Base-by-base conservation (phyloP, 140 eudicot genomes). In the Ambrosia hybrid region DNA sequence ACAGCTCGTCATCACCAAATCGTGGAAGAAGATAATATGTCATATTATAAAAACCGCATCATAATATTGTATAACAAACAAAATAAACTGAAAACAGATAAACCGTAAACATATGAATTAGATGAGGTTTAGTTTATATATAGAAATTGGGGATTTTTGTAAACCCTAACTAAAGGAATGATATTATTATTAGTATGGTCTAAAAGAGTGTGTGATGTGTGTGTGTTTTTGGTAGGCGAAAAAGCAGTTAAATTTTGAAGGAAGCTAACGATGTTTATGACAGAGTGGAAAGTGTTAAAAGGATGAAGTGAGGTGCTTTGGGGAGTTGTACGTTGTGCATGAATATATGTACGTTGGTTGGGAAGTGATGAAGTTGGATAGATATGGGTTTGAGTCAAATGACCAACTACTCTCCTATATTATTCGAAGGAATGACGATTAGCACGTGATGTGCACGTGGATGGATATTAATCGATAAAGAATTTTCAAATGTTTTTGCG, bases 191-290 rank as follows among this genome's bases (percentile, higher is more conserved):
- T 2, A 30, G 34, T 30, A 6, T 73, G 76, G 57, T 69, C 48
- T 14, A 60, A 76, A 74, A 76, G 71, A 51, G 73, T 51, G 39
- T 77, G 67, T 41, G 67, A 59, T 13, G 76, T 67, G 78, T 52
- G 82, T 70, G 59, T 55, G 83, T 72, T 49, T 75, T 72, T 67
- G 85, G 73, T 72, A 57, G 79, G 73, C 68, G 74, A 78, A 78
- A 78, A 78, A 78, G 78, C 78, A 78, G 82, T 78, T 78, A 53
- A 78, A 71, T 49, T 62, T 76, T 67, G 80, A 68, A 57, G 72
- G 66, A 77, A 77, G 77, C 77, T 77, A 70, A 43, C 5, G 71
- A 26, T 13, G 11, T 17, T 39, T 52, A 41, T 62, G 45, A 51
- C 71, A 76, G 64, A 76, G 76, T 51, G 11, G 51, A 4, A 16